Percentiles rank a stretch among this genome's conserved stretches.
Conservation (phyloP, 2,329 filamentous ascomycete genomes). For the Epichloe hybrida region DNA sequence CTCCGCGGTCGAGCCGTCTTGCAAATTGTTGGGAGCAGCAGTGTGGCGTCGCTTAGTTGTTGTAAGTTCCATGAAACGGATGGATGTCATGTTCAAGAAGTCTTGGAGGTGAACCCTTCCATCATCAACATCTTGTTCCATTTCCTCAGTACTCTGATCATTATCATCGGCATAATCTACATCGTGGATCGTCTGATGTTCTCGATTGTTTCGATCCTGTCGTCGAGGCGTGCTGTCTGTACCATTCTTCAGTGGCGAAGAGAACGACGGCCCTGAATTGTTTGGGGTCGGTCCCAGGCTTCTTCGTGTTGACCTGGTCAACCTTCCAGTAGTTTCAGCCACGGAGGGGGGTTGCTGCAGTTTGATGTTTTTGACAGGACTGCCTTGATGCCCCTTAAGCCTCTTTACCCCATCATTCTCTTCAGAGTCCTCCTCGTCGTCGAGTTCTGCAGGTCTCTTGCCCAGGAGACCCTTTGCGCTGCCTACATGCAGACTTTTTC, state of each 20-base stretch:
- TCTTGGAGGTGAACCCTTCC: constrained; percentile 71
- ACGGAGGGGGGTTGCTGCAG: constrained; percentile 59
- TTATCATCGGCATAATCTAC: constrained; percentile 30
- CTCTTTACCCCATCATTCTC: constrained; percentile 52
- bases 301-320: constrained; percentile 35
- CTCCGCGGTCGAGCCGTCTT: constrained; percentile 26
- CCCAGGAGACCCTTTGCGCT: constrained; percentile 61
- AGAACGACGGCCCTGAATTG: constrained; percentile 30
- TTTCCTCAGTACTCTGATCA: constrained; percentile 26
- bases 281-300: constrained; percentile 29
- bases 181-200: constrained; percentile 31
- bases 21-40: constrained; percentile 42
- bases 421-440: constrained; percentile 47
- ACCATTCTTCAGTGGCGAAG: constrained; percentile 32
- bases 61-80: constrained; percentile 97
- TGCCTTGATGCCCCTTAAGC: constrained; percentile 56
- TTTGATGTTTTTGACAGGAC: constrained; percentile 62
- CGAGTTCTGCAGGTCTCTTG: constrained; percentile 60
- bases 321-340: constrained; percentile 50
- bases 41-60: constrained; percentile 89
- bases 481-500: constrained; percentile 66
- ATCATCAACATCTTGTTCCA: constrained; percentile 36
- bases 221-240: constrained; percentile 41
- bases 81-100: constrained; percentile 88
- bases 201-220: constrained; percentile 40